Conservation (phyloP, 306 rosid species). For the Heteromeles arbutifolia region DNA sequence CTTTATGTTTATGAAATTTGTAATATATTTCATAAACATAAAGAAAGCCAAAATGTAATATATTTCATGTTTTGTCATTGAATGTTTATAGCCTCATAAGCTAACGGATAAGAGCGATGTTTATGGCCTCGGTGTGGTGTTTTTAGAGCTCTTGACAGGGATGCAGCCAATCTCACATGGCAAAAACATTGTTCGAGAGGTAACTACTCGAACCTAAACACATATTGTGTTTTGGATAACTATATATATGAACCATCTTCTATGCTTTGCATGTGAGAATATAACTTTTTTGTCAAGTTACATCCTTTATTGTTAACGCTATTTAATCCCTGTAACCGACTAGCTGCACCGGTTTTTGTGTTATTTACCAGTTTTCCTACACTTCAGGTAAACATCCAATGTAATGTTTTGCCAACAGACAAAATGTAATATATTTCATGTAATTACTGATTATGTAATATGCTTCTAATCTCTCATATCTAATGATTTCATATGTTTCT, state of each 20-base stretch:
- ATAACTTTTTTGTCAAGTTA: neutral
- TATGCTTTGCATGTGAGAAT: neutral
- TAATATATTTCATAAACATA: no score
- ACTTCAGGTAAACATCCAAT: constrained; percentile 49
- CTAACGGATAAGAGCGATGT: constrained; percentile 93
- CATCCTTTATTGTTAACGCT: neutral
- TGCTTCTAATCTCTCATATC: no score
- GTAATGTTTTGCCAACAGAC: no score
- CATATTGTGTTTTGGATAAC: neutral
- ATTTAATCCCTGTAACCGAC: neutral
- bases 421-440: no score
- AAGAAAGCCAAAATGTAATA: no score
- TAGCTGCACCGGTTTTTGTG: neutral
- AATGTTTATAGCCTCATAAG: constrained; percentile 36
- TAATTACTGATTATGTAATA: no score
- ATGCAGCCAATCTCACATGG: constrained; percentile 87
- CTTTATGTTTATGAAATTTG: no score
- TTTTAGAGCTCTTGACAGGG: constrained; percentile 81
- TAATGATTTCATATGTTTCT: no score
- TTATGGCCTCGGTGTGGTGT: constrained; percentile 87
- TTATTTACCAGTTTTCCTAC: neutral
- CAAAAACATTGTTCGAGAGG: constrained; percentile 96
- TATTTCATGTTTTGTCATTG: no score
- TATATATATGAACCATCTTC: neutral
- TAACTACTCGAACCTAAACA: constrained; percentile 13